Evolutionary conservation across 192 early-diverging fungal genomes (phyloP).

Genomic region (Spizellomyces sp.): DNA sequence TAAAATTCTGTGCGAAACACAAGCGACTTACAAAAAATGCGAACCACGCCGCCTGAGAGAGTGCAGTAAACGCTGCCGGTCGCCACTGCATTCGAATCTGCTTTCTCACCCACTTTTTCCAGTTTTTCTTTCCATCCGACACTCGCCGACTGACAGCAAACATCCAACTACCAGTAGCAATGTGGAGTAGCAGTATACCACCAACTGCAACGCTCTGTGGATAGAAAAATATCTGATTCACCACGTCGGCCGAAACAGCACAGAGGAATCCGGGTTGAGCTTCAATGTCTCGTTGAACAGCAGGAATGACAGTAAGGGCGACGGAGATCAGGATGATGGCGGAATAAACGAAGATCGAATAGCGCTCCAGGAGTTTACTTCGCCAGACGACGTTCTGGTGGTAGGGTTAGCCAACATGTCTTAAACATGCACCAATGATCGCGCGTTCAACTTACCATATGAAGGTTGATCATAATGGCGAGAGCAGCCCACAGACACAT

Average conservation of each 20-base stretch:
- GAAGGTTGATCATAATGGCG: slow-evolving; percentile 5
- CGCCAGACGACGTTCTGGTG: not conserved
- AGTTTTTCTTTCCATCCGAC: no score
- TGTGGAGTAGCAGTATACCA: not conserved
- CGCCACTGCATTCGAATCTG: no score
- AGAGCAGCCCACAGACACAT: slow-evolving; percentile 4
- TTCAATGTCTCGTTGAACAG: not conserved
- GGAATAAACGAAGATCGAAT: not conserved
- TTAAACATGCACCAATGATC: no score
- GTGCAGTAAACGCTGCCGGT: no score
- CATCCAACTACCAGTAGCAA: not conserved
- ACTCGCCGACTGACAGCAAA: no score
- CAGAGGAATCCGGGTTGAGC: slow-evolving; percentile 8
- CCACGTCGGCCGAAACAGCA: not conserved
- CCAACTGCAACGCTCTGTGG: not conserved
- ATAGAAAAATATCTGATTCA: not conserved
- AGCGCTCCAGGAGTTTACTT: not conserved
- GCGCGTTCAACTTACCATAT: not conserved
- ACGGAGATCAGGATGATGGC: not conserved
- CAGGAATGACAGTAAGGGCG: not conserved
- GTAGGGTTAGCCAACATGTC: no score
- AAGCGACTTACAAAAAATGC: no score
- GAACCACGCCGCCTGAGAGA: no score
- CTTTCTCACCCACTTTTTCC: no score
- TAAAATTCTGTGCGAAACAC: no score